Conservation (phyloP, 2,329 filamentous ascomycete genomes). For the Alternaria sp. region DNA sequence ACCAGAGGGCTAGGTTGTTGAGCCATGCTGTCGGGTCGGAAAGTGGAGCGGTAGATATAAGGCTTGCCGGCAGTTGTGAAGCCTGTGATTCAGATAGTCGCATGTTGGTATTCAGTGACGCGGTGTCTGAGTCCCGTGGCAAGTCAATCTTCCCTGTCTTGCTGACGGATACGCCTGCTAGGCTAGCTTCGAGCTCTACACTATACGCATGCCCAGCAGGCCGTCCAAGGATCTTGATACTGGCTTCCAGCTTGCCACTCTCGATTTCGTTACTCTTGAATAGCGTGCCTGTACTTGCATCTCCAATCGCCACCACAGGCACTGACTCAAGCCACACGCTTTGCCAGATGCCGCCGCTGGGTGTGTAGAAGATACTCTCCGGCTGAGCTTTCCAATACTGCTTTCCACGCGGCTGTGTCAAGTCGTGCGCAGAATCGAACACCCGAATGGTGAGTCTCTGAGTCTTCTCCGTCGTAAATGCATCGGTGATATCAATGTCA, state of each 20-base stretch:
- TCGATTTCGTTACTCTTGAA: slow-evolving; percentile 64
- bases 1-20: slow-evolving; percentile 68
- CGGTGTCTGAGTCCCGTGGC: slow-evolving; percentile 60
- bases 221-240: slow-evolving; percentile 60
- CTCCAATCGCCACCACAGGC: slow-evolving; percentile 61
- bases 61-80: slow-evolving; percentile 50
- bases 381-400: slow-evolving; percentile 71
- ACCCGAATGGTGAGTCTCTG: slow-evolving; percentile 64
- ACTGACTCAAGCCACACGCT: slow-evolving; percentile 66
- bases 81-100: slow-evolving; percentile 56
- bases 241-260: slow-evolving; percentile 60
- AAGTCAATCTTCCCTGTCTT: slow-evolving; percentile 56
- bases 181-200: slow-evolving; percentile 63
- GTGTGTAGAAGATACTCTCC: slow-evolving; percentile 68
- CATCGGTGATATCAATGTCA: slow-evolving; percentile 65
- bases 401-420: slow-evolving; percentile 72
- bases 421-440: slow-evolving; percentile 69
- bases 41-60: slow-evolving; percentile 45
- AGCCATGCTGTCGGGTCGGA: slow-evolving; percentile 57
- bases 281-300: slow-evolving; percentile 67
- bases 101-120: slow-evolving; percentile 59
- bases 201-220: slow-evolving; percentile 56
- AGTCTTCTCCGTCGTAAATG: slow-evolving; percentile 28
- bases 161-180: slow-evolving; percentile 60
- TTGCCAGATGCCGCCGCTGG: slow-evolving; percentile 67